A percentile compares a stretch with the other conserved stretches of the same genome.
These are phyloP conservation scores for Moelleriella libera DNA, from an alignment of 2,329 filamentous ascomycete genomes.

Conservation along the genomic window DNA sequence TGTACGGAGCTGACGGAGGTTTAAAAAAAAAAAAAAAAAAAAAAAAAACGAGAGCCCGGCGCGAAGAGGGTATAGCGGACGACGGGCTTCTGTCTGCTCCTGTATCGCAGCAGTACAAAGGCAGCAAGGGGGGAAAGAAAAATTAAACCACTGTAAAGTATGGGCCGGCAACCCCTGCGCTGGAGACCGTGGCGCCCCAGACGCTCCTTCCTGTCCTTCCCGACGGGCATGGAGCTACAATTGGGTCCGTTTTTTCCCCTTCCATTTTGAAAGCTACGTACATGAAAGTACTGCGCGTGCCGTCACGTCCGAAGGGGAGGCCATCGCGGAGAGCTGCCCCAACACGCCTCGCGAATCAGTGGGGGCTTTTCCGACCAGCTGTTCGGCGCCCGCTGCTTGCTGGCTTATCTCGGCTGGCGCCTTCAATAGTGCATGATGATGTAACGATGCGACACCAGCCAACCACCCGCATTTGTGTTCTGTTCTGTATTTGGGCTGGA, in stretches of 20 bases:
- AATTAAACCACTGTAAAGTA: conserved; percentile 1
- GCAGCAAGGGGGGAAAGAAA: not conserved
- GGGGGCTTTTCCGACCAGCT: not conserved
- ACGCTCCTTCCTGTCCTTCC: not conserved
- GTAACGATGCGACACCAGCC: no score
- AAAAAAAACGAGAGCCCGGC: no score
- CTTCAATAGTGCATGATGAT: not conserved
- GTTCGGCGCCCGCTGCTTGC: not conserved
- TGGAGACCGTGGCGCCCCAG: not conserved
- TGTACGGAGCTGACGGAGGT: no score
- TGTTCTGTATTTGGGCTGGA: no score
- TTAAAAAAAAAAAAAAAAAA: no score
- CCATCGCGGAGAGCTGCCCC: not conserved
- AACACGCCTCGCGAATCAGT: not conserved
- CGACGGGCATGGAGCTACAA: not conserved
- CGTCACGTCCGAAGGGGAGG: not conserved
- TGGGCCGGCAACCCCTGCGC: conserved; percentile 4
- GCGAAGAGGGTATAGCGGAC: no score
- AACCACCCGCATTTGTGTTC: not conserved
- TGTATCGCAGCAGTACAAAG: no score
- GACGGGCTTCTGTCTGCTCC: no score
- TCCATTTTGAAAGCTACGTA: not conserved
- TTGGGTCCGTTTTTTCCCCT: not conserved
- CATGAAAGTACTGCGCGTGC: no score
- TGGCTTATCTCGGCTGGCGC: not conserved